Percentiles rank a stretch among this genome's conserved stretches.
phyloP scores from a whole-genome alignment of 2,329 filamentous ascomycete genomes.

The Hymenoscyphus infarciens region DNA sequence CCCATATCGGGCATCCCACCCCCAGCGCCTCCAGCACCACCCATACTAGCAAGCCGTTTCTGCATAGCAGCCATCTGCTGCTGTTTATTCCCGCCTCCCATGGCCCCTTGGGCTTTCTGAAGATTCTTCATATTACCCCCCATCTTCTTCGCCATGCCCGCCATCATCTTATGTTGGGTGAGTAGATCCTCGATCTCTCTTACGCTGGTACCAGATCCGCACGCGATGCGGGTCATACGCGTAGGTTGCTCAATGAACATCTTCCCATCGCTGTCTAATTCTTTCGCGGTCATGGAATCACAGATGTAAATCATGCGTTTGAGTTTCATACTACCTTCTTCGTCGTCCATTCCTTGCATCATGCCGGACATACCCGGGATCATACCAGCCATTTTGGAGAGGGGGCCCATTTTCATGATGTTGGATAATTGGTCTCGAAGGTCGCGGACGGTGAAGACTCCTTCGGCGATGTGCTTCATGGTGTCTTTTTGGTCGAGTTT shows the following conservation, averaged over 20 bases:
- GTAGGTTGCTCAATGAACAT: constrained; percentile 89
- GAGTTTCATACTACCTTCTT: constrained; percentile 88
- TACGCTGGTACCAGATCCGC: constrained; percentile 85
- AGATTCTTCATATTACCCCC: constrained; percentile 97
- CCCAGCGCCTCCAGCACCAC: constrained; percentile 60
- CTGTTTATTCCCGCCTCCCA: constrained; percentile 86
- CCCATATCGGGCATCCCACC: constrained; percentile 77
- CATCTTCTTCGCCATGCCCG: constrained; percentile 98
- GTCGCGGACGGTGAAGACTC: constrained; percentile 92
- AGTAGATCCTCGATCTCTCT: constrained; percentile 92
- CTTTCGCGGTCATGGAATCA: constrained; percentile 95
- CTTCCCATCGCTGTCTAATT: constrained; percentile 93
- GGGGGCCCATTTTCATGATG: constrained; percentile 99
- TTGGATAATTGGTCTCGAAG: constrained; percentile 92
- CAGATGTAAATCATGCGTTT: constrained; percentile 99
- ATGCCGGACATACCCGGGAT: constrained; percentile 91
- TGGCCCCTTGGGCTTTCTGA: constrained; percentile 85
- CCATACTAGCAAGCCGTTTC: constrained; percentile 90
- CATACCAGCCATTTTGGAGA: constrained; percentile 98
- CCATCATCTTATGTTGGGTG: constrained; percentile 99
- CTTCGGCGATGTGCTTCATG: constrained; percentile 97
- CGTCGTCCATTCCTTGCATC: constrained; percentile 95
- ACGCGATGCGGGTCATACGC: constrained; percentile 86
- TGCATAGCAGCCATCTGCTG: constrained; percentile 97
- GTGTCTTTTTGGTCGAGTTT: constrained; percentile 98